Base-by-base conservation (phyloP, 2,329 filamentous ascomycete species). In the Tolypocladium tropicale region DNA sequence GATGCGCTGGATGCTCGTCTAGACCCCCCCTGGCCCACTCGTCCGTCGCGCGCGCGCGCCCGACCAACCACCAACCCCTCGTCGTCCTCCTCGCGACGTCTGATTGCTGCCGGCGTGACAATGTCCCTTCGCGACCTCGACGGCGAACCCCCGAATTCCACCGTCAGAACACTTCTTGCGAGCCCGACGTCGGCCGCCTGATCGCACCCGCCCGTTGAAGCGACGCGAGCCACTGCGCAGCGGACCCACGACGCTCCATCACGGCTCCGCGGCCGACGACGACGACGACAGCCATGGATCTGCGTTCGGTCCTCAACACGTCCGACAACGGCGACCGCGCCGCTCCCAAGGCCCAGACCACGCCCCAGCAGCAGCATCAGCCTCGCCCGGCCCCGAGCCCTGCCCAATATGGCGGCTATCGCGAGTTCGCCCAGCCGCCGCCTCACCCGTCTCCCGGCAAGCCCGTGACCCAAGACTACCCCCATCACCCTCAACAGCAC, bases 301-400 rank as follows among this genome's bases (percentile, higher is more conserved):
- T 82, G 56, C 70, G 73, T 60, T 76, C 75, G 18, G 78, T 84
- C 63, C 69, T 84, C 52, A 84, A 83, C 67, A 72, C 75, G 25
- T 74, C 77, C 37, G 80, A 79, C 59, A 70, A 70, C 57, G 76
- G 71, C 62, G 75, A 72, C 53, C 67, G 70, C 59, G 64, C 66
- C 50, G 67, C 69, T 53, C 63, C 67, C 56, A 69, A 68, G 59
- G 66, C 69, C 54, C 64, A 64, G 48, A 65, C 63, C 37, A 64
- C 65, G 56, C 67, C 65, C 33, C 66, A 65, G 55, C 70, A 69
- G 61, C 70, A 68, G 50, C 67, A 58, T 28, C 56, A 66, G 52
- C 65, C 65, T 56, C 65, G 61, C 33, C 67, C 66, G 53, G 53
- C 70, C 56, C 77, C 76, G 62, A 66, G 69, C 53, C 70, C 73